Base-by-base conservation (phyloP, 768 basidiomycete species). In the Collybiopsis confluens region DNA sequence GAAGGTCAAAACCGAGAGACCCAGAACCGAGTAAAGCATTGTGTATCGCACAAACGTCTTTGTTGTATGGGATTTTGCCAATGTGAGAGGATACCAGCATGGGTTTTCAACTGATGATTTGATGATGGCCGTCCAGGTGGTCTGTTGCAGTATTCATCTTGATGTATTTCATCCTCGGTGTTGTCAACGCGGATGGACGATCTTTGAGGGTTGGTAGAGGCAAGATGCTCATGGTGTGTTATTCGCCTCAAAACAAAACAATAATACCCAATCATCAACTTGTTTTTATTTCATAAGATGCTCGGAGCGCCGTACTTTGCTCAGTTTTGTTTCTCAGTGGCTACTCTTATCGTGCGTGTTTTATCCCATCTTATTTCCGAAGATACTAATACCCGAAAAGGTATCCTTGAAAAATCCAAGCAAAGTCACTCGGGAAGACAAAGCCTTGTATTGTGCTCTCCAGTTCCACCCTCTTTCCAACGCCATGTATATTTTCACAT, bases 21-120 rank as follows among this genome's bases (percentile, higher is more conserved):
- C 63, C 62, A 5, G 63, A 76, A 49, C 76, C 77, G 1, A 61
- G 61, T 45, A 62, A 63, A 38, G 57, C 61, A 1, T 59, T 80
- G 1, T 80, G 78, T 57, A 68, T 74, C 24, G 70, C 69, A 7
- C 78, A 80, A 59, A 67, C 75, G 1, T 67, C 76, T 0, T 59
- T 78, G 1, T 56, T 78, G 1, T 68, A 65, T 54, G 73, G 73
- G 6, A 72, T 72, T 18, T 67, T 63, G 15, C 74, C 74, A 10
- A 74, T 74, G 73, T 72, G 46, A n/a, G n/a, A 52, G 69, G 59
- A 16, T 27, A 16, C 15, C 28, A 9, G 3, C 21, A 38, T 48
- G 9, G n/a, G n/a, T n/a, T n/a, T 36, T 18, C 5, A 24, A 20
- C 28, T 37, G 16, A n/a, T n/a, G n/a, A n/a, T n/a, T n/a, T n/a